Evolutionary conservation across 2,329 filamentous ascomycete species (phyloP).

Genomic region (Chrysoporthe puriensis): DNA sequence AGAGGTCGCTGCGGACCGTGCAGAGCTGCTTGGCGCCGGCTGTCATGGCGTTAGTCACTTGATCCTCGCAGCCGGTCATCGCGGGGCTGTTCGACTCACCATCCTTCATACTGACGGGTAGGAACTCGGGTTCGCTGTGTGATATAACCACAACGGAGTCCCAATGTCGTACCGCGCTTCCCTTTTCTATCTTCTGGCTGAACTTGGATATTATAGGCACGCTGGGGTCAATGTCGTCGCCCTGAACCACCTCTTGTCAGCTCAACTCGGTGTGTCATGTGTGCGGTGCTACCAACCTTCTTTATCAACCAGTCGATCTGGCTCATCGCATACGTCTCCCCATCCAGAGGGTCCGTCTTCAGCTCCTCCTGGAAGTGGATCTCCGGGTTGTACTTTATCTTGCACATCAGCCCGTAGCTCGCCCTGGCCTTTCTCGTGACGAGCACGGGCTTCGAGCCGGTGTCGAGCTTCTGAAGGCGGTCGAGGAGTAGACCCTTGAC

Average conservation of each 20-base stretch:
- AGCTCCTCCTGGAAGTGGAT: constrained; percentile 43
- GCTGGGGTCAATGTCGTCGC: constrained; percentile 44
- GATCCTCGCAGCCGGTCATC: no score
- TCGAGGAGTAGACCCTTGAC: constrained; percentile 57
- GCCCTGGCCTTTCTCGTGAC: constrained; percentile 45
- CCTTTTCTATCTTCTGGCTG: constrained; percentile 38
- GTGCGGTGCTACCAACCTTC: constrained; percentile 35
- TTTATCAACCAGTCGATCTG: constrained; percentile 49
- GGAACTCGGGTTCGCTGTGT: constrained; percentile 40
- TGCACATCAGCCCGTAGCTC: constrained; percentile 48
- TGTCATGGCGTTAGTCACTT: constrained; percentile 27
- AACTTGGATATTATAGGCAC: constrained; percentile 41
- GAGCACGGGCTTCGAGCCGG: constrained; percentile 46
- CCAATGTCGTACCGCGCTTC: constrained; percentile 41
- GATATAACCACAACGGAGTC: constrained; percentile 46
- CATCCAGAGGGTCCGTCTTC: constrained; percentile 39
- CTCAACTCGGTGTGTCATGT: background rate
- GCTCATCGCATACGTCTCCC: constrained; percentile 44
- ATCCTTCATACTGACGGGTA: constrained; percentile 44
- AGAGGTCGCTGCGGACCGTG: constrained; percentile 45
- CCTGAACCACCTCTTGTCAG: constrained; percentile 34
- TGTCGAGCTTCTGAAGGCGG: constrained; percentile 51
- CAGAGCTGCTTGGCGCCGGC: constrained; percentile 45
- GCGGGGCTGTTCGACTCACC: constrained; percentile 34
- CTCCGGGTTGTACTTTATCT: constrained; percentile 41